Conservation (phyloP, 495 filamentous ascomycete species). For the Penicillium ochrochloron region DNA sequence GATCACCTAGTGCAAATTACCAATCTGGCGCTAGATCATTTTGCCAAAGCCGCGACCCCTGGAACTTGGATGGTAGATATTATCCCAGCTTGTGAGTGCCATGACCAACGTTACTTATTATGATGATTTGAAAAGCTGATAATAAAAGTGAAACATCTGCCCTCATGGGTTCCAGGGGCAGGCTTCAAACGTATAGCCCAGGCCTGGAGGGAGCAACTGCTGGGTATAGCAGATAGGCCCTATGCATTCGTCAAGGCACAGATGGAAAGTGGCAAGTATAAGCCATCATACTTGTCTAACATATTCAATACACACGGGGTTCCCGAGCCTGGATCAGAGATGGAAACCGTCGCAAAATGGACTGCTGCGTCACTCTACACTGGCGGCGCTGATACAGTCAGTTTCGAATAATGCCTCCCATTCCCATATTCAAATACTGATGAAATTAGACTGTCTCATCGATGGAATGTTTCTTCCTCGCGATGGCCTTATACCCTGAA, state of each 20-base stretch:
- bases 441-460: constrained; percentile 22
- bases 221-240: constrained; percentile 36
- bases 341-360: constrained; percentile 45
- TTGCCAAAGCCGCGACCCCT: constrained; percentile 46
- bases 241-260: constrained; percentile 50
- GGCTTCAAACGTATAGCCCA: constrained; percentile 49
- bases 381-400: constrained; percentile 59
- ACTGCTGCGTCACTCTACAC: constrained; percentile 55
- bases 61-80: constrained; percentile 53
- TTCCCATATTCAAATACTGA: not conserved
- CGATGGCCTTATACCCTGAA: constrained; percentile 47
- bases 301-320: constrained; percentile 32
- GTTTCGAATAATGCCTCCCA: not conserved
- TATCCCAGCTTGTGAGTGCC: constrained; percentile 32
- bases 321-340: constrained; percentile 23
- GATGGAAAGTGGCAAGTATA: constrained; percentile 37
- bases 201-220: constrained; percentile 37
- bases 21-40: constrained; percentile 46
- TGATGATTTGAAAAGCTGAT: not conserved
- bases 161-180: constrained; percentile 55
- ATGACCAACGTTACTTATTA: not conserved
- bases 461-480: constrained; percentile 39
- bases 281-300: constrained; percentile 45
- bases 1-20: constrained; percentile 52
- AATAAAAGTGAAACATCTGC: constrained; percentile 43